Evolutionary conservation across 805 yeast genomes (phyloP).

Genomic region (Schwanniomyces polymorphus): DNA sequence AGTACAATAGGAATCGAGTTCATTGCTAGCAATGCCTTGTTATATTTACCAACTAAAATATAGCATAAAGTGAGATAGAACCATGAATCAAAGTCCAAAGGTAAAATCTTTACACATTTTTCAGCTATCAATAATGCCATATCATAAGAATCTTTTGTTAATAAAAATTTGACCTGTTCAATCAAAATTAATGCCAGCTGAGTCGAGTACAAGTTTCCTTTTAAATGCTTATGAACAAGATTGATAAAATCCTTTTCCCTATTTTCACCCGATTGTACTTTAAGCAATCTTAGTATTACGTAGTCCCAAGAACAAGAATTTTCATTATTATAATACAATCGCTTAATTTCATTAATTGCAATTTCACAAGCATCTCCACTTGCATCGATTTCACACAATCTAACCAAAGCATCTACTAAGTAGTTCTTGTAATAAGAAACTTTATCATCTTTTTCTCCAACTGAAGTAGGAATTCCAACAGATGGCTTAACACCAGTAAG

Average conservation of each 20-base stretch:
- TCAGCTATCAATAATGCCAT: constrained; percentile 61
- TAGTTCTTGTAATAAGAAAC: constrained; percentile 46
- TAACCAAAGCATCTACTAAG: constrained; percentile 50
- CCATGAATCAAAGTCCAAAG: constrained; percentile 79
- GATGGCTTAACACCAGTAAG: constrained; percentile 41
- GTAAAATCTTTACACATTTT: constrained; percentile 64
- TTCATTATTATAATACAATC: constrained; percentile 3
- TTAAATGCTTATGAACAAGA: constrained; percentile 19
- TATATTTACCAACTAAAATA: constrained; percentile 53
- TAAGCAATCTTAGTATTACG: constrained; percentile 22
- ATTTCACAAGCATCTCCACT: constrained; percentile 23
- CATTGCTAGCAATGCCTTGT: constrained; percentile 62
- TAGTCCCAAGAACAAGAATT: constrained; percentile 20
- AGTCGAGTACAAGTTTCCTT: constrained; percentile 23
- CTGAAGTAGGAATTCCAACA: constrained; percentile 29
- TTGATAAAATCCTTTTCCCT: constrained; percentile 21
- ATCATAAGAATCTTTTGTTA: constrained; percentile 51
- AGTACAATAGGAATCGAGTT: constrained; percentile 74
- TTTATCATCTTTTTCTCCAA: constrained; percentile 20
- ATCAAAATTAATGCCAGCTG: constrained; percentile 59
- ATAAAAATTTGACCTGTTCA: constrained; percentile 64
- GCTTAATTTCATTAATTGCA: constrained; percentile 39
- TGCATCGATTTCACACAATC: constrained; percentile 41
- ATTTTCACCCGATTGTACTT: constrained; percentile 20
- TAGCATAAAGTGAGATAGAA: constrained; percentile 60